Evolutionary conservation across 306 rosid genomes (phyloP).

Genomic region (Gynostemma pentaphyllum): DNA sequence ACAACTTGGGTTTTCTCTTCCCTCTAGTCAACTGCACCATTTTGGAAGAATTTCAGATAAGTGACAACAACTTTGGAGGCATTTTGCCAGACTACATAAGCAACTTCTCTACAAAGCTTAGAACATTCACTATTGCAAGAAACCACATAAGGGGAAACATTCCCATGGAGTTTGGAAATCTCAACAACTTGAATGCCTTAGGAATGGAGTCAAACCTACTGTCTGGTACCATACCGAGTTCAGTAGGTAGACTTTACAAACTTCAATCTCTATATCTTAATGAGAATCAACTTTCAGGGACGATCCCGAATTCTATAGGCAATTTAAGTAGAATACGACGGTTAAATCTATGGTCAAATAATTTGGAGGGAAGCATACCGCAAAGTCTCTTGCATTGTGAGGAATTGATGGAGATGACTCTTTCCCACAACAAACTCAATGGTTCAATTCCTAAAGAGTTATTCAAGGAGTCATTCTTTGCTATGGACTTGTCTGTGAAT

Average conservation of each 20-base stretch:
- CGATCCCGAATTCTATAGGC: conserved; percentile 15
- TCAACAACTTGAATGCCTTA: conserved; percentile 3
- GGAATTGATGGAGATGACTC: not conserved
- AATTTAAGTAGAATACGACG: not conserved
- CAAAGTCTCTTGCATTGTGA: not conserved
- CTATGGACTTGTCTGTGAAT: not conserved
- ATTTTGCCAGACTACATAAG: conserved; percentile 9
- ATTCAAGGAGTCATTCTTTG: not conserved
- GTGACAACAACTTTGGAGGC: conserved; percentile 14
- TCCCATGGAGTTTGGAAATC: conserved; percentile 10
- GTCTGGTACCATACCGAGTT: conserved; percentile 7
- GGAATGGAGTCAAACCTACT: not conserved
- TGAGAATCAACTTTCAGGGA: not conserved
- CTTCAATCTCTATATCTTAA: not conserved
- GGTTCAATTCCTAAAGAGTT: conserved; percentile 10
- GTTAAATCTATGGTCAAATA: conserved; percentile 1
- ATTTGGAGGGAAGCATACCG: too few species aligned
- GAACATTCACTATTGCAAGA: not conserved
- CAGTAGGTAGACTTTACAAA: conserved; percentile 1
- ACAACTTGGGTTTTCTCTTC: conserved; percentile 10
- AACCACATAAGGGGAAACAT: conserved; percentile 11
- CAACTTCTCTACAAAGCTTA: conserved; percentile 16
- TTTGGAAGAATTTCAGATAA: not conserved
- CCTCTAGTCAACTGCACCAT: conserved; percentile 12
- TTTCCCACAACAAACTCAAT: too few species aligned